Conservation (phyloP, 805 yeast species). For the Groenewaldozyma tartarivorans region DNA sequence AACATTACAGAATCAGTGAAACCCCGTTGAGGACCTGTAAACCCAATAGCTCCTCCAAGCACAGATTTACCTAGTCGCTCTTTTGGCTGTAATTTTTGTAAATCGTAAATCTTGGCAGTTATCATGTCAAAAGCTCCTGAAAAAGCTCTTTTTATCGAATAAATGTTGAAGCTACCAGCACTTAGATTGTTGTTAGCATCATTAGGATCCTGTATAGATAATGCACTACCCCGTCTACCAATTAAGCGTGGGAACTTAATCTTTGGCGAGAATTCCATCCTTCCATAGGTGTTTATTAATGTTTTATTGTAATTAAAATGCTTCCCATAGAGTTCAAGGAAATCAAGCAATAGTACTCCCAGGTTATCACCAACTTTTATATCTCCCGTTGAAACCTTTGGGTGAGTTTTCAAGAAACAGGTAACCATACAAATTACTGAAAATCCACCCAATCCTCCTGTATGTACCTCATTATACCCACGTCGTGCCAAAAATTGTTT, state of each 20-base stretch:
- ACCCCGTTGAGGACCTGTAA: conserved; percentile 64
- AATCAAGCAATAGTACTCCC: conserved; percentile 81
- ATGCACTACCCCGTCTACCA: conserved; percentile 29
- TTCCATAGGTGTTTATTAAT: conserved; percentile 55
- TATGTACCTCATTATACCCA: conserved; percentile 73
- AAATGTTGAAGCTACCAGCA: conserved; percentile 71
- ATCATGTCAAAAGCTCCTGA: conserved; percentile 78
- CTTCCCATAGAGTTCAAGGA: conserved; percentile 85
- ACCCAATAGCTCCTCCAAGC: conserved; percentile 69
- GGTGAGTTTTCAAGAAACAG: conserved; percentile 71
- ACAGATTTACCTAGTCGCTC: conserved; percentile 63
- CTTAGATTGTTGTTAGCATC: conserved; percentile 78
- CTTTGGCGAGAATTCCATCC: conserved; percentile 53
- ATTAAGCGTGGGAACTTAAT: conserved; percentile 38
- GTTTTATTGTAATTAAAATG: conserved; percentile 78
- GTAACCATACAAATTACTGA: conserved; percentile 82
- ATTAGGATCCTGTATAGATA: conserved; percentile 84
- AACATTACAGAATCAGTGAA: conserved; percentile 9
- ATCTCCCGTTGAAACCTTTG: conserved; percentile 56
- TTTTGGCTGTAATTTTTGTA: conserved; percentile 56
- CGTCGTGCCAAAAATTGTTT: conserved; percentile 80
- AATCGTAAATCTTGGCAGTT: conserved; percentile 63
- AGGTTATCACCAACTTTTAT: conserved; percentile 64
- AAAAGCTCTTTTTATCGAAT: conserved; percentile 76
- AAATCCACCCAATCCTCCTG: conserved; percentile 93